Evolutionary conservation across 192 early-diverging fungal genomes (phyloP).

Genomic region (Backusella sp.): DNA sequence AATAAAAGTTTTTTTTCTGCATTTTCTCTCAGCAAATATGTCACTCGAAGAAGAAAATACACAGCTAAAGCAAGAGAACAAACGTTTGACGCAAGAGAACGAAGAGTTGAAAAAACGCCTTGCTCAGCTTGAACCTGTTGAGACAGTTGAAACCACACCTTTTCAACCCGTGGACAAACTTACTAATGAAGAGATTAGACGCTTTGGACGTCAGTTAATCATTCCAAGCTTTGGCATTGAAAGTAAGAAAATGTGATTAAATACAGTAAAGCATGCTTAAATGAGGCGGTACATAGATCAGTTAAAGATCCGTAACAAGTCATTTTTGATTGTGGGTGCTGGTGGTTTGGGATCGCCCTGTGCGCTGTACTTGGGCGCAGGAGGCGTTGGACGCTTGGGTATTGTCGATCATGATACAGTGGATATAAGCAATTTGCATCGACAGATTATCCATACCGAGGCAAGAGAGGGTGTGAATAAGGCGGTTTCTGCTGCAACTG

Average conservation of each 20-base stretch:
- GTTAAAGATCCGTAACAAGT: constrained; percentile 66
- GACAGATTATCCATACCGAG: constrained; percentile 92
- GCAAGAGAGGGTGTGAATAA: constrained; percentile 65
- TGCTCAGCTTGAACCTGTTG: constrained; percentile 10
- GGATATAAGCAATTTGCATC: constrained; percentile 89
- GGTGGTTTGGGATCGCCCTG: constrained; percentile 93
- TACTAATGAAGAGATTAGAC: constrained; percentile 69
- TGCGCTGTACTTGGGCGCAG: constrained; percentile 84
- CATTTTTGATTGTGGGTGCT: constrained; percentile 87
- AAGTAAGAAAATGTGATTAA: constrained; percentile 41
- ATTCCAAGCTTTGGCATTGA: constrained; percentile 71
- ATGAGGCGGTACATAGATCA: constrained; percentile 56
- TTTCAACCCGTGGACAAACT: constrained; percentile 40
- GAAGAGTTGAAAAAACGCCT: constrained; percentile 3
- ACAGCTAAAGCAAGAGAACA: not conserved
- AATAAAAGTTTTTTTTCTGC: not conserved
- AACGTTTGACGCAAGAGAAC: constrained; percentile 7
- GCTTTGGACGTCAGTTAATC: constrained; percentile 87
- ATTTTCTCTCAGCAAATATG: not conserved
- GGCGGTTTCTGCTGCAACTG: constrained; percentile 69
- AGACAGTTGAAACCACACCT: not conserved
- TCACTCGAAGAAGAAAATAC: not conserved
- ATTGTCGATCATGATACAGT: constrained; percentile 92
- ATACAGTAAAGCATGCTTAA: not conserved
- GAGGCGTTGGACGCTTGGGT: constrained; percentile 86